These are phyloP conservation scores for Haplosporangium gracile DNA, from an alignment of 192 early-diverging fungal genomes.

Conservation along the genomic window DNA sequence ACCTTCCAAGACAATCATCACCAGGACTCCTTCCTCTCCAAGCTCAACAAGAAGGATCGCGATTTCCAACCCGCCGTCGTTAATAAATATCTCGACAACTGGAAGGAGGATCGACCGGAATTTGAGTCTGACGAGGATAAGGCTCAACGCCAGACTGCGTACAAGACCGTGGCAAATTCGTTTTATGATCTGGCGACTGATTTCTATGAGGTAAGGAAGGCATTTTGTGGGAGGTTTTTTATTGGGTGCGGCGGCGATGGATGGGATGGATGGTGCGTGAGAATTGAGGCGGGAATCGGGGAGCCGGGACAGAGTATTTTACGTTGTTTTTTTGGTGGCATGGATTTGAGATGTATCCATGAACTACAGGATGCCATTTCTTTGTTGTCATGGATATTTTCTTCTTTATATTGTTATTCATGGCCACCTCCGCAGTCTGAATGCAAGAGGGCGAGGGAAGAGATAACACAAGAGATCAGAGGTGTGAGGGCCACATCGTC, in stretches of 20 bases:
- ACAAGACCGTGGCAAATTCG: conserved; percentile 82
- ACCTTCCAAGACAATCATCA: conserved; percentile 44
- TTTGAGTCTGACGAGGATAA: conserved; percentile 73
- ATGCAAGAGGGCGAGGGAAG: too few species aligned
- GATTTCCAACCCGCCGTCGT: conserved; percentile 75
- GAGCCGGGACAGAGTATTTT: too few species aligned
- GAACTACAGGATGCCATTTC: neutral
- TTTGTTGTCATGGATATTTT: too few species aligned
- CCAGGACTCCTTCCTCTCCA: conserved; percentile 57
- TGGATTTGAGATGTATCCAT: too few species aligned
- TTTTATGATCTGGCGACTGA: conserved; percentile 89
- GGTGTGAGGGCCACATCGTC: too few species aligned
- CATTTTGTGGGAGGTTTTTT: neutral
- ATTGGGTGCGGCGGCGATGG: neutral
- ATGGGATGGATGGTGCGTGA: neutral
- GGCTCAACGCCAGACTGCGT: conserved; percentile 62
- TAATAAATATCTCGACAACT: conserved; percentile 79
- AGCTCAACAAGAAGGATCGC: conserved; percentile 74
- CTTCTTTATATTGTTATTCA: too few species aligned
- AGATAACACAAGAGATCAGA: neutral
- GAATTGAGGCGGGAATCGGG: too few species aligned
- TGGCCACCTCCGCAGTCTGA: neutral
- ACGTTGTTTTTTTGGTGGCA: neutral
- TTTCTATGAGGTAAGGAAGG: conserved; percentile 77
- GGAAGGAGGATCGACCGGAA: conserved; percentile 66